Base-by-base conservation (phyloP, 2,329 filamentous ascomycete genomes). In the Fonsecaea pugnacius region DNA sequence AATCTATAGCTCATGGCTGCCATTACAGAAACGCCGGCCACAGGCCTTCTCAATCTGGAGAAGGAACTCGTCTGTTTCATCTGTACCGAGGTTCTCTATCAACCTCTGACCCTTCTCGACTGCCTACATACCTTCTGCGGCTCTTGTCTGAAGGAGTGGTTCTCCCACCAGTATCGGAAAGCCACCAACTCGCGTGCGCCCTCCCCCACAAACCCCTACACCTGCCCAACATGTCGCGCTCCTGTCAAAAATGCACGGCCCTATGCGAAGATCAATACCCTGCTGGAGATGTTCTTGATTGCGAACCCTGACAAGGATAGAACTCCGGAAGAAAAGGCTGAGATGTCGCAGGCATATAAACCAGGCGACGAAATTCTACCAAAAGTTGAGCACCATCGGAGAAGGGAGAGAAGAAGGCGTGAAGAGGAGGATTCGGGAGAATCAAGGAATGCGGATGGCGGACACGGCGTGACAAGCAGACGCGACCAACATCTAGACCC, bases 81-180 rank as follows among this genome's bases (percentile, higher is more conserved):
- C 73, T 99, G 95, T 82, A 96, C 94, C 72, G 95, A 98, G 77
- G 86, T 96, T 69, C 87, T 96, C 68, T 96, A 92, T 79, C 91
- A 96, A 76, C 92, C 93, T 36, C 84, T 96, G 69, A 96, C 92
- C 32, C 87, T 96, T 56, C 90, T 96, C 76, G 91, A 96, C 81
- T 96, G 92, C 75, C 86, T 96, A 51, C 92, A 96, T 79, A 97
- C 94, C 52, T 99, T 96, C 78, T 99, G 95, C 81, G 95, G 93
- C 69, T 90, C 91, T 43, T 99, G 95, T 75, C 78, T 98, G 64
- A 96, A 96, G 77, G 92, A 96, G 80, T 99, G 95, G 95, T 99
- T 98, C 75, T 81, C 83, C 68, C 95, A 88, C 77, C 92, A 96
- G 76, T 88, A 88, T 40, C 81, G 83, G 33, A 86, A 67, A 70